Base-by-base conservation (phyloP, 164 flowering plant species). In the Akebia trifoliata region DNA sequence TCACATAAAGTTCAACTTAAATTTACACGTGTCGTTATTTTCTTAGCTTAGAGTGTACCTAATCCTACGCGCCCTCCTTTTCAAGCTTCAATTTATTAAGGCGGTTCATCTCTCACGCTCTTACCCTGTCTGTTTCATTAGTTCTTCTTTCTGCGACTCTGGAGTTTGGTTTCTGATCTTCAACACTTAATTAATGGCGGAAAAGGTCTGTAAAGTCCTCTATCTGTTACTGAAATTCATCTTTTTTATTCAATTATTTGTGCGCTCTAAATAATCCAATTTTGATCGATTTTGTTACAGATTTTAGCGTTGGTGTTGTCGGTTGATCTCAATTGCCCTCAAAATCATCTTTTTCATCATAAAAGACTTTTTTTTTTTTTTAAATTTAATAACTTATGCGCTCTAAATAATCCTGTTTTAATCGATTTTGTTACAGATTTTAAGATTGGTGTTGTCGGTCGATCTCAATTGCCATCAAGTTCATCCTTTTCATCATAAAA, bases 311-410 rank as follows among this genome's bases (percentile, higher is more conserved):
- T 61, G 39, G 40, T 61, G 14, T 34, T 61, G 50, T 40, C 31
- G 50, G 57, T 61, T 15, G 57, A 61, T 43, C 57, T 61, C 9
- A 39, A 51, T 15, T 61, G 64, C n/a, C 8, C 50, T 11, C 14
- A 60, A 31, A 4, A 0, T 12, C 12, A 11, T 38, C 15, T 38
- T 38, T 4, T 1, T 4, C 15, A 12, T 24, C 15, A 22, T 46
- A 15, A 4, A 15, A 11, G 20, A n/a, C 20, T 10, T n/a, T 20
- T n/a, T n/a, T n/a, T 18, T 21, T 4, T 20, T 3, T 0, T 34
- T 40, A 21, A 15, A 44, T 44, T 44, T 44, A 6, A 8, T 9
- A 1, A 20, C 20, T 3, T 5, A 44, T 24, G 20, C 5, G 21
- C 20, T 44, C 10, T 20, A 8, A 7, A 12, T 14, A 26, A 0